These are phyloP conservation scores for Quillaja saponaria DNA, from an alignment of 306 rosid genomes.

Conservation along the genomic window DNA sequence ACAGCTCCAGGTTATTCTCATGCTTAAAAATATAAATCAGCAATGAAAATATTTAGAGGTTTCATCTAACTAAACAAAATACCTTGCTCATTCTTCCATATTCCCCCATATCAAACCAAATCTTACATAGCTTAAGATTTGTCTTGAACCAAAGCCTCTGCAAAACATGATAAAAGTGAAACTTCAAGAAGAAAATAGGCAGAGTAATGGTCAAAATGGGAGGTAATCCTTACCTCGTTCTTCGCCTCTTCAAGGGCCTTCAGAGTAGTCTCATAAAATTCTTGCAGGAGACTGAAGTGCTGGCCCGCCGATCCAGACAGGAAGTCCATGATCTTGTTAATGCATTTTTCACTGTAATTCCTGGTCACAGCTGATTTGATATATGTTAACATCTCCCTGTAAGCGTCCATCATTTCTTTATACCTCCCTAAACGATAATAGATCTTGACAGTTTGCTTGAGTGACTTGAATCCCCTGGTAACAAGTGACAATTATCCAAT, in stretches of 20 bases:
- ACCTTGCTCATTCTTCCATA: constrained; percentile 99
- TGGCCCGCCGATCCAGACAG: constrained; percentile 98
- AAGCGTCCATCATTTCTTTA: constrained; percentile 95
- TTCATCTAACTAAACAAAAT: background rate
- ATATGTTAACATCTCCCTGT: constrained; percentile 95
- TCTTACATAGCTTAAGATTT: constrained; percentile 96
- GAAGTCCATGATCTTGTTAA: constrained; percentile 95
- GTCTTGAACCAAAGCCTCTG: constrained; percentile 99
- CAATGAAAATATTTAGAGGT: no score
- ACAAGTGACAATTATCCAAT: constrained; percentile 23
- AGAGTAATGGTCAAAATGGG: no score
- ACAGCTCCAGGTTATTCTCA: constrained; percentile 19
- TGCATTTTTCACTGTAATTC: constrained; percentile 94
- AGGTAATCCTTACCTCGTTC: constrained; percentile 75
- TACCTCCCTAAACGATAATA: constrained; percentile 85
- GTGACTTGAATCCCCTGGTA: constrained; percentile 92
- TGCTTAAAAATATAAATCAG: no score
- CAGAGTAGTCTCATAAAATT: constrained; percentile 91
- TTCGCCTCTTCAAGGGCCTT: constrained; percentile 97
- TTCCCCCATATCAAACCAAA: constrained; percentile 97
- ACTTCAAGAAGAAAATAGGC: no score
- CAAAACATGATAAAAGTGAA: no score
- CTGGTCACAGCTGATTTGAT: constrained; percentile 94
- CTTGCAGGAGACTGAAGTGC: constrained; percentile 85
- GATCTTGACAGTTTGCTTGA: constrained; percentile 96